phyloP scores from a whole-genome alignment of 2,329 filamentous ascomycete genomes.

The Cladobotryum protrusum region DNA sequence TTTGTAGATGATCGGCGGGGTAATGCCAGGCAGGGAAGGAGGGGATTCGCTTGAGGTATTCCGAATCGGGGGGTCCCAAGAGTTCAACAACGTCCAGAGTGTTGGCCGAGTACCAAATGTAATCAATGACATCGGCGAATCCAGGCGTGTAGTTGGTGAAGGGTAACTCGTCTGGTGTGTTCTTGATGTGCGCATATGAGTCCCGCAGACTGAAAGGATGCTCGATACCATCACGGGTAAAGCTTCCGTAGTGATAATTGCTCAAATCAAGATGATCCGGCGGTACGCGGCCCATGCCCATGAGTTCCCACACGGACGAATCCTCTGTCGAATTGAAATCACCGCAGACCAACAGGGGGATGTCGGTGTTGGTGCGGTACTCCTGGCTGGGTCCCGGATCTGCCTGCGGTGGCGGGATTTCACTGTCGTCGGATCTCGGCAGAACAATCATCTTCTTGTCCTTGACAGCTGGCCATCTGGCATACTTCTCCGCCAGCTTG shows the following conservation, averaged over 20 bases:
- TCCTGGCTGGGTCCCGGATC: conserved; percentile 77
- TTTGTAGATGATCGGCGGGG: conserved; percentile 84
- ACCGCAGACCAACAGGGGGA: conserved; percentile 85
- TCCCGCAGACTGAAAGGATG: conserved; percentile 94
- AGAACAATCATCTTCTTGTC: conserved; percentile 64
- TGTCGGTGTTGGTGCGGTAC: conserved; percentile 79
- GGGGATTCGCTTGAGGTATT: conserved; percentile 79
- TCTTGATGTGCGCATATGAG: conserved; percentile 74
- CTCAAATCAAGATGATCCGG: conserved; percentile 75
- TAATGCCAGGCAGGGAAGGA: conserved; percentile 94
- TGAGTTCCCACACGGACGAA: conserved; percentile 86
- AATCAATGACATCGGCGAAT: conserved; percentile 91
- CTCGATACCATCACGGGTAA: conserved; percentile 84
- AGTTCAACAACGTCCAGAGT: conserved; percentile 76
- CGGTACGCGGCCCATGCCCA: conserved; percentile 71
- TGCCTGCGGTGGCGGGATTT: conserved; percentile 46
- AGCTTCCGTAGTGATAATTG: conserved; percentile 82
- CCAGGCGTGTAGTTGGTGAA: conserved; percentile 96
- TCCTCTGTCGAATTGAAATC: conserved; percentile 90
- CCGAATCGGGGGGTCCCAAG: conserved; percentile 78
- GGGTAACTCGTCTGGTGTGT: conserved; percentile 74
- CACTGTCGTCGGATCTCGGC: conserved; percentile 36
- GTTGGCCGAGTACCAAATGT: conserved; percentile 96
- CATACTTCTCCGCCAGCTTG: conserved; percentile 79
- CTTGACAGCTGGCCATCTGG: conserved; percentile 69